Conservation (phyloP, 768 basidiomycete genomes). For the Hirschioporus abietinus region DNA sequence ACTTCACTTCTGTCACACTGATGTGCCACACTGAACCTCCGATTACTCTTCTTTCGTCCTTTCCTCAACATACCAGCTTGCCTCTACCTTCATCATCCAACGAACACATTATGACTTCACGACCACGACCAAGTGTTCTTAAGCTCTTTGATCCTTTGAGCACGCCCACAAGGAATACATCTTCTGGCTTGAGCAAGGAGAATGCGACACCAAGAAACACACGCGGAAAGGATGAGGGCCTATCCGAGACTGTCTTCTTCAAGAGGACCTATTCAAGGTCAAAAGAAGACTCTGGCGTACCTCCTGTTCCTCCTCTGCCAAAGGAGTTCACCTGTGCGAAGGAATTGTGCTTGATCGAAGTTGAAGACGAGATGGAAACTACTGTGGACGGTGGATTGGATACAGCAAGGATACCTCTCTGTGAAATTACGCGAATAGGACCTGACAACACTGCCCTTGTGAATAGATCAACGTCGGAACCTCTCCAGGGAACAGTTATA, state of each 20-base stretch:
- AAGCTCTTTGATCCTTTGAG: background rate
- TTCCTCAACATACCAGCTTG: too few species aligned
- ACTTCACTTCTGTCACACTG: background rate
- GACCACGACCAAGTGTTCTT: background rate
- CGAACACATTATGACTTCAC: background rate
- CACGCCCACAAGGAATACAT: background rate
- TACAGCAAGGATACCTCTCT: background rate
- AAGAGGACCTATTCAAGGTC: background rate
- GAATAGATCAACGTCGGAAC: background rate
- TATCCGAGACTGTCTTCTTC: background rate
- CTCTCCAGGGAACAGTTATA: background rate
- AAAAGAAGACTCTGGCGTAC: background rate
- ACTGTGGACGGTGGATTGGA: background rate
- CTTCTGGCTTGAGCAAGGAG: background rate
- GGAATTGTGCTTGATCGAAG: background rate
- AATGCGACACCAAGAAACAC: background rate
- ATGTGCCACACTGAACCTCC: background rate
- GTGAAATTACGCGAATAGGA: background rate
- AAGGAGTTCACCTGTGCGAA: background rate
- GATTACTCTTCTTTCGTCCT: background rate
- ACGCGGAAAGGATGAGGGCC: background rate
- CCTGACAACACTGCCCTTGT: background rate
- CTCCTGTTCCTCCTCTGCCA: background rate
- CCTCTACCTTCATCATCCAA: too few species aligned
- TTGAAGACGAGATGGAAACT: background rate